Evolutionary conservation across 2,329 filamentous ascomycete species (phyloP), one percentile per base, ranked within the genome.

Genomic region (Juglanconis sp.): DNA sequence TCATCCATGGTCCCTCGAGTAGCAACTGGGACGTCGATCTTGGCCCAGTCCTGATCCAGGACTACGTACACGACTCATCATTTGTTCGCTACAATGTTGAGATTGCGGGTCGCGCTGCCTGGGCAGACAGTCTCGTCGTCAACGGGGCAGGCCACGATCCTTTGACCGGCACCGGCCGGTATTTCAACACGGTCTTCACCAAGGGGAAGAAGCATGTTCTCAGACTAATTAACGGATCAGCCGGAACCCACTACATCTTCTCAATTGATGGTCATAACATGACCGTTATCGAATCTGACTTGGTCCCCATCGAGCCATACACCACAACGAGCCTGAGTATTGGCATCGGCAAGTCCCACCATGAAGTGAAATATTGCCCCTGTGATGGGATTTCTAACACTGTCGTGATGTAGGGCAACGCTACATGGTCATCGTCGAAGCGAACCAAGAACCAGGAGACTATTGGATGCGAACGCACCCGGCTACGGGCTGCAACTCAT

Each of bases 1-100:
- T 81, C n/a, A 77, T 81, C 56, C 68, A 79, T 46, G 79, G 79
- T 0, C 79, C 79, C 1, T 72, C 73, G 3, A 74, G 73, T 17
- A 72, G 70, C 30, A 73, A 79, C 62, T 81, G 79, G 67, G 79
- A 83, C 56, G 69, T 76, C 35, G 81, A 84, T 64, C 71, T 81
- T 1, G 79, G 79, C 15, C 68, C 75, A 5, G 65, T 81, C 1
- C 73, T 79, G 8, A 68, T 83, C 10, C 76, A 76, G 8, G 81
- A 84, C 63, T 83, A 78, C 75, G 78, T 79, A 64, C 75, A 76
- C 54, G 58, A 66, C 15, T 65, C 62, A 8, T 59, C 68, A 0
- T 65, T 65, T 49, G 38, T 65, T 13, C 63, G 52, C 6, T 69
- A 63, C 35, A 49, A 64, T n/a, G 52, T 48, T 9, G 68, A 68